Evolutionary conservation across 2,329 filamentous ascomycete genomes (phyloP).

Genomic region (Beauveria asiatica): DNA sequence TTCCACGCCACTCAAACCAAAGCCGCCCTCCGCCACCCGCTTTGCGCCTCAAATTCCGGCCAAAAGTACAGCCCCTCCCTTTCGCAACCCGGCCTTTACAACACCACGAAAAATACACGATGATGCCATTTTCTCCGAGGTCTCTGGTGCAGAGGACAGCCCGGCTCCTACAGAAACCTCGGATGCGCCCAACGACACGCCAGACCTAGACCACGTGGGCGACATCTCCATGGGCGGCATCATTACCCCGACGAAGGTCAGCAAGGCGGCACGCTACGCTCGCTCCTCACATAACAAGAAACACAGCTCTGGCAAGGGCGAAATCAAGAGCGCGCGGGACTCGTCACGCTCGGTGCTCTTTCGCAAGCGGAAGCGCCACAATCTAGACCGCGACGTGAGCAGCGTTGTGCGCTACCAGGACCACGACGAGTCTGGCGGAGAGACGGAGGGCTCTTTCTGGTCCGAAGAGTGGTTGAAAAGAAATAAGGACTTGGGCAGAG

Average conservation of each 20-base stretch:
- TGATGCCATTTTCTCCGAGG: conserved; percentile 43
- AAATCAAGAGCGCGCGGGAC: conserved; percentile 44
- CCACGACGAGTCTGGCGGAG: conserved; percentile 39
- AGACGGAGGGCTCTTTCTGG: conserved; percentile 34
- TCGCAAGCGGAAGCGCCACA: conserved; percentile 46
- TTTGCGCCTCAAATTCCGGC: conserved; percentile 37
- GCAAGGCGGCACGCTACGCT: conserved; percentile 38
- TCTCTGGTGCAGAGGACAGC: conserved; percentile 51
- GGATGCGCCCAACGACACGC: conserved; percentile 42
- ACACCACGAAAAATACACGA: conserved; percentile 53
- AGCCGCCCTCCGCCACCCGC: conserved; percentile 33
- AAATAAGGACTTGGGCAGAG: conserved; percentile 15
- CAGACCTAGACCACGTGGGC: conserved; percentile 39
- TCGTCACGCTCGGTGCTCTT: conserved; percentile 34
- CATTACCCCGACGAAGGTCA: conserved; percentile 38
- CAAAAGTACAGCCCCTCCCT: conserved; percentile 39
- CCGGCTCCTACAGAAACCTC: conserved; percentile 51
- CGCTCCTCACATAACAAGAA: conserved; percentile 33
- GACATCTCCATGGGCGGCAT: conserved; percentile 32
- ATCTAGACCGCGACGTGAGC: conserved; percentile 43
- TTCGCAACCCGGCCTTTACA: conserved; percentile 56
- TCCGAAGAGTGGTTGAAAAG: conserved; percentile 18
- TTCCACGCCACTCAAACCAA: conserved; percentile 32
- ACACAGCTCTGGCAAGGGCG: conserved; percentile 50
- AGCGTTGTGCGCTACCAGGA: conserved; percentile 37